A percentile compares a stretch with the other conserved stretches of the same genome.
Evolutionary conservation across 805 yeast species (phyloP).

Genomic region (Phaffomyces opuntiae): DNA sequence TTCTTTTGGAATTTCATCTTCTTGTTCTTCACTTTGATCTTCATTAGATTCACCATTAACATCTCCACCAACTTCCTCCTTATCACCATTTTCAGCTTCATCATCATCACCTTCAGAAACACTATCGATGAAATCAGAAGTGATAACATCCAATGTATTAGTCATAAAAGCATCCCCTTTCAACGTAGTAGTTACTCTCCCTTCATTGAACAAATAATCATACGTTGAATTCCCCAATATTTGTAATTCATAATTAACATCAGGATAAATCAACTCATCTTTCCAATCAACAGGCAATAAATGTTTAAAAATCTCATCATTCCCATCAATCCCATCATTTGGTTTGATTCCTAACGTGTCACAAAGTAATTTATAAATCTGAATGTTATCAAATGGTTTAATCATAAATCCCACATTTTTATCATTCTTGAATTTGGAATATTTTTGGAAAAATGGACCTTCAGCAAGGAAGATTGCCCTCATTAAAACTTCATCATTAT

Average conservation of each 20-base stretch:
- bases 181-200: constrained; percentile 12
- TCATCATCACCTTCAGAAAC: background rate
- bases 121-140: background rate
- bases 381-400: constrained; percentile 64
- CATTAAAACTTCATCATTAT: constrained; percentile 72
- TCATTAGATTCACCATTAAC: too few relatives aligned
- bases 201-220: constrained; percentile 30
- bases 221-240: constrained; percentile 42
- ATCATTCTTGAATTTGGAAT: constrained; percentile 1
- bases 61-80: background rate
- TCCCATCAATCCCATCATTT: constrained; percentile 51
- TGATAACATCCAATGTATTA: constrained; percentile 2
- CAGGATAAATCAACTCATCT: constrained; percentile 43
- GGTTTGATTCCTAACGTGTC: constrained; percentile 49
- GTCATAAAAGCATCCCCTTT: constrained; percentile 5
- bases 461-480: constrained; percentile 70
- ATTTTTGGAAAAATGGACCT: constrained; percentile 66
- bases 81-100: too few relatives aligned
- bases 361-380: constrained; percentile 70
- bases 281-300: constrained; percentile 38
- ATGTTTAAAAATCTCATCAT: constrained; percentile 22
- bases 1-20: background rate
- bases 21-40: too few relatives aligned
- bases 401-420: constrained; percentile 24
- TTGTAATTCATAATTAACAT: constrained; percentile 36